Conservation (phyloP, 2,329 filamentous ascomycete genomes). For the Apiospora koreana region DNA sequence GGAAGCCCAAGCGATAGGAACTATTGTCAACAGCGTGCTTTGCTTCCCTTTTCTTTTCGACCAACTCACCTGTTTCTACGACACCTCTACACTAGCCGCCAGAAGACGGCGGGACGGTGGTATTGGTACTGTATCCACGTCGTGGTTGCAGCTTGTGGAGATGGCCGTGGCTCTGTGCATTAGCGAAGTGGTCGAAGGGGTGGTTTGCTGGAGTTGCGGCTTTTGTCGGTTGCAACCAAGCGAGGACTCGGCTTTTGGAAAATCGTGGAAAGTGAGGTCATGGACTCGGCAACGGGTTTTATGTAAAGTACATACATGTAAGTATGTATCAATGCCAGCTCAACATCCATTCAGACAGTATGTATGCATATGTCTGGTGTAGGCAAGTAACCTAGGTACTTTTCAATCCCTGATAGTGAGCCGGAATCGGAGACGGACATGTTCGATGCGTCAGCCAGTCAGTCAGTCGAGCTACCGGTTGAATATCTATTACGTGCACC, state of each 20-base stretch:
- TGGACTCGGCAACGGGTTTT: not conserved
- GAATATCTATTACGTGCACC: constrained; percentile 1
- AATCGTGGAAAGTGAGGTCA: not conserved
- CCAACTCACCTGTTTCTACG: not conserved
- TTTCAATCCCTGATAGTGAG: not conserved
- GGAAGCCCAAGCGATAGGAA: not conserved
- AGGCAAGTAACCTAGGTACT: too few relatives aligned
- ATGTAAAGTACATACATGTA: too few relatives aligned
- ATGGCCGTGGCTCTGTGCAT: not conserved
- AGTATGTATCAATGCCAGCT: too few relatives aligned
- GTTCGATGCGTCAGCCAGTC: not conserved
- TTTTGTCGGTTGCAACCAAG: not conserved
- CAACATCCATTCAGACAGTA: too few relatives aligned
- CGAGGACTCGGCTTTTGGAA: not conserved
- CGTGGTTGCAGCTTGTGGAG: not conserved
- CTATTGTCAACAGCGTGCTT: not conserved
- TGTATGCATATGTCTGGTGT: too few relatives aligned
- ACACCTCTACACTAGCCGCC: not conserved
- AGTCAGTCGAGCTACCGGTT: not conserved
- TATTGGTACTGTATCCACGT: not conserved
- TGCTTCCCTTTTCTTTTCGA: too few relatives aligned
- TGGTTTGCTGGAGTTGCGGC: not conserved
- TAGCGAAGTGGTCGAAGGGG: not conserved
- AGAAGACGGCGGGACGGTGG: not conserved
- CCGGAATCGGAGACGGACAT: not conserved